These are phyloP conservation scores for Sporothrix brasiliensis DNA, from an alignment of 2,329 filamentous ascomycete species.

Conservation along the genomic window DNA sequence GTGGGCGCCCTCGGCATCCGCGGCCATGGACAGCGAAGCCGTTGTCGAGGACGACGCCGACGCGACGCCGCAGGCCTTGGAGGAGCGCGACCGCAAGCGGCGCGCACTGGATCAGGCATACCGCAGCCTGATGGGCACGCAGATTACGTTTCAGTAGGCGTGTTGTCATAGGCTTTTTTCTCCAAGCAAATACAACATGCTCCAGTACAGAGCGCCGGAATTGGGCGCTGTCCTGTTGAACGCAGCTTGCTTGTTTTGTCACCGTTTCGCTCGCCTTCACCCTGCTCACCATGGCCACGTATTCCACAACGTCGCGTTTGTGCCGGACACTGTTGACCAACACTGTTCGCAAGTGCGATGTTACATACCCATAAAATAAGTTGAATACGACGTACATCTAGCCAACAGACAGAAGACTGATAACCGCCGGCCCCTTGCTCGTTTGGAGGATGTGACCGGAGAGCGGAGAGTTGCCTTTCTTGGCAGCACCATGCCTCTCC, in stretches of 20 bases:
- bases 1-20: constrained; percentile 66
- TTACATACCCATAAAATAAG: not conserved
- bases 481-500: not conserved
- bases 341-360: not conserved
- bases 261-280: not conserved
- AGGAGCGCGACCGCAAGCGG: constrained; percentile 67
- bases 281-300: too few relatives aligned
- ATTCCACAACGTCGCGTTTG: not conserved
- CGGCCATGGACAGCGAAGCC: constrained; percentile 50
- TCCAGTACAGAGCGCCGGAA: too few relatives aligned
- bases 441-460: not conserved
- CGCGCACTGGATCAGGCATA: constrained; percentile 81
- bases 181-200: too few relatives aligned
- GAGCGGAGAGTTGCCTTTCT: not conserved
- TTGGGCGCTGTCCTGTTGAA: not conserved
- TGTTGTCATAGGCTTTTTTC: not conserved
- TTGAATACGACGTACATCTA: not conserved
- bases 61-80: constrained; percentile 49
- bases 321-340: not conserved
- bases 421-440: not conserved
- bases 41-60: constrained; percentile 49
- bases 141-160: constrained; percentile 60
- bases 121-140: constrained; percentile 70
- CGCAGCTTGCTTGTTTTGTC: not conserved
- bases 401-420: not conserved